A percentile compares a stretch with the other conserved stretches of the same genome.
Evolutionary conservation across 2,329 filamentous ascomycete species (phyloP).

Genomic region (Aspergillus awamori): DNA sequence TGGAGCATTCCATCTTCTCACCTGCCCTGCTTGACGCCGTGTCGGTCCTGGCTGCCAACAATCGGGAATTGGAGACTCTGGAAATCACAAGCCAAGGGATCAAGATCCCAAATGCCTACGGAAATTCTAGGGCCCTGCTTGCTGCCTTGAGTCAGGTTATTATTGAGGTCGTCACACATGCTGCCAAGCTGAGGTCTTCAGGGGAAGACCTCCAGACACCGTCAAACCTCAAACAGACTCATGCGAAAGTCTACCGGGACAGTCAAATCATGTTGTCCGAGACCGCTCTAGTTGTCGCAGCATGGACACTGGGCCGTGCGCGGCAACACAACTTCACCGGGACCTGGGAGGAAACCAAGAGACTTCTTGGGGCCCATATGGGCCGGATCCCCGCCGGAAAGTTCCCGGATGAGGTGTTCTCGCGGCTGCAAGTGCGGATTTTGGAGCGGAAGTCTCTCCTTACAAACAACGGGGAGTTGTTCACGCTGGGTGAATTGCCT

Average conservation of each 20-base stretch:
- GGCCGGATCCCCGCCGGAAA: conserved; percentile 32
- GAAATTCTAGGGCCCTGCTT: conserved; percentile 41
- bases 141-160: conserved; percentile 47
- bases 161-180: conserved; percentile 45
- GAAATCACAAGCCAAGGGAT: conserved; percentile 37
- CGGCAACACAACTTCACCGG: conserved; percentile 29
- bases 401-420: conserved; percentile 32
- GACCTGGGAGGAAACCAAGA: conserved; percentile 32
- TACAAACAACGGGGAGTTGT: conserved; percentile 40
- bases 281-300: conserved; percentile 43
- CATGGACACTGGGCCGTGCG: conserved; percentile 43
- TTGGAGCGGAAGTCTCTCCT: conserved; percentile 38
- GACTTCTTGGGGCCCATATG: conserved; percentile 34
- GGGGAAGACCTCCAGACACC: conserved; percentile 34
- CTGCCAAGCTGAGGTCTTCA: conserved; percentile 37
- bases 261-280: conserved; percentile 45
- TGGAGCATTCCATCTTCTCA: conserved; percentile 49
- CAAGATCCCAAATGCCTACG: conserved; percentile 34
- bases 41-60: conserved; percentile 45
- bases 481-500: conserved; percentile 35
- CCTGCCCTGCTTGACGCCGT: conserved; percentile 47
- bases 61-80: conserved; percentile 42
- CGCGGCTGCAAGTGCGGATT: conserved; percentile 35
- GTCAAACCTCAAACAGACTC: conserved; percentile 43
- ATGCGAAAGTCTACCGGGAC: conserved; percentile 47